These are phyloP conservation scores for Fragaria iinumae DNA, from an alignment of 306 rosid species.

Conservation along the genomic window DNA sequence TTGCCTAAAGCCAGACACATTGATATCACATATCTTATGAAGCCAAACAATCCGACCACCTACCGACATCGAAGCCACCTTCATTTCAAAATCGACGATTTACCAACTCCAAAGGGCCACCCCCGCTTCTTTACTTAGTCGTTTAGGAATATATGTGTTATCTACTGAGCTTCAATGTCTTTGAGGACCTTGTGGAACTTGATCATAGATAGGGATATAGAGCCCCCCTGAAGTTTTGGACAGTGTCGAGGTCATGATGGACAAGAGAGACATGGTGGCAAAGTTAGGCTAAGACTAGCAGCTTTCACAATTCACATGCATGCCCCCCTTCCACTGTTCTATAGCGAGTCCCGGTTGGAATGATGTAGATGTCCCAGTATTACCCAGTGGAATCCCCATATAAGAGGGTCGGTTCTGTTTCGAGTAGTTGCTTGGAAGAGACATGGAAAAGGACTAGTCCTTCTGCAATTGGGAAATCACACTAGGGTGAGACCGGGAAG, in stretches of 20 bases:
- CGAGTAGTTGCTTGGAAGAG: slow-evolving; percentile 36
- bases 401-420: not conserved
- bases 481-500: slow-evolving; percentile 28
- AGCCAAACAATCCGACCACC: slow-evolving; percentile 39
- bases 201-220: not conserved
- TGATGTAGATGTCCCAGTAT: slow-evolving; percentile 29
- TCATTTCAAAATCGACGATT: slow-evolving; percentile 9
- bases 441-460: slow-evolving; percentile 62
- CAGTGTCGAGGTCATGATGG: slow-evolving; percentile 17
- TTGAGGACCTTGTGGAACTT: not conserved
- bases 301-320: slow-evolving; percentile 37
- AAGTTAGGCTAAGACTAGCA: slow-evolving; percentile 47
- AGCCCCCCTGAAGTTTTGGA: slow-evolving; percentile 52
- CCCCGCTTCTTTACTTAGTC: not conserved
- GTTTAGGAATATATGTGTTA: not conserved
- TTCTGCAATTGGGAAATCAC: slow-evolving; percentile 2
- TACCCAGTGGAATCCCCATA: not conserved
- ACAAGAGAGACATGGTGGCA: slow-evolving; percentile 33
- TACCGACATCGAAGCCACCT: slow-evolving; percentile 52
- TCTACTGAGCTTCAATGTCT: not conserved
- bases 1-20: slow-evolving; percentile 29
- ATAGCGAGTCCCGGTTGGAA: slow-evolving; percentile 31
- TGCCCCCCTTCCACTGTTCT: slow-evolving; percentile 36
- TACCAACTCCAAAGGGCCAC: slow-evolving; percentile 6
- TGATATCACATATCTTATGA: not conserved